Evolutionary conservation across 1,284 basidiomycete species (phyloP), one percentile per base, ranked within the genome.

Genomic region (Psilocybe mexicana): DNA sequence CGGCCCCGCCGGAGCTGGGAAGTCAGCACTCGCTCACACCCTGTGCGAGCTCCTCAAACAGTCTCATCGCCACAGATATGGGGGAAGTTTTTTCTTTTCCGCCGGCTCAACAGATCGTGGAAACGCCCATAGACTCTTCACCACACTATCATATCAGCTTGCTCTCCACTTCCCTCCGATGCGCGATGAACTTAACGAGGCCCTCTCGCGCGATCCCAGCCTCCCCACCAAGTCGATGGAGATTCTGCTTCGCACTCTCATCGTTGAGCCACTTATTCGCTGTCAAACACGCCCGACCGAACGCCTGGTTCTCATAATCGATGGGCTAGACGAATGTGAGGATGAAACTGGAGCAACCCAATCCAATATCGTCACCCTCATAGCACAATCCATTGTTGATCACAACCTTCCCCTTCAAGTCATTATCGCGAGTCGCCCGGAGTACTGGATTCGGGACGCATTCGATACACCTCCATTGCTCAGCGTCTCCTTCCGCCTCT

Each of bases 311-410:
- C 40, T 58, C 6, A 18, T 18, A 18, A 54, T 58, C 25, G 57
- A 58, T 30, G 57, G 52, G 11, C 38, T 58, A 24, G 57, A 58
- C 26, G 57, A 58, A 40, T 58, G 57, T 38, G 6, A 49, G 6
- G 42, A 12, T 3, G 8, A 23, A 2, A 47, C 38, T 6, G 18
- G 18, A 18, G 18, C 18, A 18, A 30, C 12, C 6, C 57, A 58
- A 30, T 40, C 12, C 3, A 30, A 23, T 1, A 49, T 58, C 6
- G 18, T 58, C 8, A 24, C 26, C 2, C 11, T 49, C 26, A 49
- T 58, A 3, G 18, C 57, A 6, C 38, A 53, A 3, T 44, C 52
- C 4, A 33, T 50, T 2, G 26, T n/a, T 6, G 2, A 33, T 8
- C 45, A 48, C 26, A 3, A 24, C 2, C 24, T 54, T 18, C 52